These are phyloP conservation scores for Irpex rosettiformis DNA, from an alignment of 1,284 basidiomycete genomes.

Conservation along the genomic window DNA sequence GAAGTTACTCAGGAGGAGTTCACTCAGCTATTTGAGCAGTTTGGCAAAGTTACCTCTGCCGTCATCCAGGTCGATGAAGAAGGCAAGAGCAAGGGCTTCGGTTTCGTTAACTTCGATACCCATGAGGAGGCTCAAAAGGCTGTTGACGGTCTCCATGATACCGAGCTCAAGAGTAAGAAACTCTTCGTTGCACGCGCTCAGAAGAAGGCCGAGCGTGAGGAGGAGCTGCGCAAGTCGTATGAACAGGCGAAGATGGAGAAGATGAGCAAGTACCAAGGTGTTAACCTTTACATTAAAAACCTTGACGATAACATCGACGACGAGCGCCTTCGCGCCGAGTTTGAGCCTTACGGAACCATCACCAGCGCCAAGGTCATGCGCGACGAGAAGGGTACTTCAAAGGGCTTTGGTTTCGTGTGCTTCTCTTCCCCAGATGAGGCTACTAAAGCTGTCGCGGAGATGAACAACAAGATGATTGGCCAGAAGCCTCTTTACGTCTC, in stretches of 20 bases:
- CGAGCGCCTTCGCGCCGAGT: slow-evolving; percentile 92
- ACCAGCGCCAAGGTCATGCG: slow-evolving; percentile 99
- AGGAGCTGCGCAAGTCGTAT: slow-evolving; percentile 92
- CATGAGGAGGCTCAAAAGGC: slow-evolving; percentile 94
- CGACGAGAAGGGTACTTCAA: slow-evolving; percentile 87
- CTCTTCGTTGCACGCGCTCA: slow-evolving; percentile 97
- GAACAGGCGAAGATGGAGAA: slow-evolving; percentile 98
- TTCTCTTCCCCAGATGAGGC: slow-evolving; percentile 99
- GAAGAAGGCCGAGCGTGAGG: slow-evolving; percentile 98
- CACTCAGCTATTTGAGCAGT: slow-evolving; percentile 76
- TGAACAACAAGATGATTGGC: slow-evolving; percentile 99
- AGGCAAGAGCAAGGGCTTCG: slow-evolving; percentile 95
- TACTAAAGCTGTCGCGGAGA: slow-evolving; percentile 98
- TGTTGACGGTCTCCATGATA: slow-evolving; percentile 89
- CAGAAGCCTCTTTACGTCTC: slow-evolving; percentile 99
- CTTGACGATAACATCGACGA: slow-evolving; percentile 92
- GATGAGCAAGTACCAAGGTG: slow-evolving; percentile 96
- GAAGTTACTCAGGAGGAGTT: slow-evolving; percentile 90
- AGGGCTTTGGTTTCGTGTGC: slow-evolving; percentile 99
- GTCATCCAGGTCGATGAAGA: slow-evolving; percentile 80
- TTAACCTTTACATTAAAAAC: slow-evolving; percentile 99
- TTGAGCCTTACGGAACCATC: slow-evolving; percentile 96
- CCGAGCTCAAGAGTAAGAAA: slow-evolving; percentile 84
- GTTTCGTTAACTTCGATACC: slow-evolving; percentile 94
- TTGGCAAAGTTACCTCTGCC: slow-evolving; percentile 88